A percentile compares a stretch with the other conserved stretches of the same genome.
Evolutionary conservation across 192 early-diverging fungal genomes (phyloP).

Genomic region (Diversispora epigaea): DNA sequence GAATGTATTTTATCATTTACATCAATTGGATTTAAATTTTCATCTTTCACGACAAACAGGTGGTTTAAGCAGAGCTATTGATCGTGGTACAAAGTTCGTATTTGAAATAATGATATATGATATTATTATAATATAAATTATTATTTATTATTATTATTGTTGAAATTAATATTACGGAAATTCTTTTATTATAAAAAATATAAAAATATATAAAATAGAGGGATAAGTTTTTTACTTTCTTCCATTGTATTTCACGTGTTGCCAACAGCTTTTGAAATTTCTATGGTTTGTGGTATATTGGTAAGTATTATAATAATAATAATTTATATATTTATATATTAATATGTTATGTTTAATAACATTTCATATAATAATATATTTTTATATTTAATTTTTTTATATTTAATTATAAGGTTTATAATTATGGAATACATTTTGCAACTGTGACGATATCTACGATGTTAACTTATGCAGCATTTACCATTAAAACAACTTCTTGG

Average conservation of each 20-base stretch:
- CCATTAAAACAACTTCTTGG: constrained; percentile 89
- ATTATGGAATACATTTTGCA: constrained; percentile 57
- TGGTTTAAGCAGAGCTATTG: constrained; percentile 93
- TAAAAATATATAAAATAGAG: constrained; percentile 47
- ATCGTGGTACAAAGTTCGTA: constrained; percentile 76
- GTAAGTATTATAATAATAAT: constrained; percentile 49
- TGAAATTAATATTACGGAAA: too few species aligned
- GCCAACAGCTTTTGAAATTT: constrained; percentile 93
- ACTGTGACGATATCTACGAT: constrained; percentile 65
- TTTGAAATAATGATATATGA: too few species aligned
- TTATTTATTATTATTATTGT: too few species aligned
- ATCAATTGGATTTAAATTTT: constrained; percentile 84
- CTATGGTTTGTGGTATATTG: constrained; percentile 92
- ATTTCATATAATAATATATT: too few species aligned
- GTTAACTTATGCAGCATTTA: constrained; percentile 80
- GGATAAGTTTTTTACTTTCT: constrained; percentile 95
- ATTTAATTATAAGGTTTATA: constrained; percentile 40
- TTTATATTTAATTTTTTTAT: constrained; percentile 1
- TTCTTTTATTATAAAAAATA: too few species aligned
- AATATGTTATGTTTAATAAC: too few species aligned
- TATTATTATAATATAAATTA: too few species aligned
- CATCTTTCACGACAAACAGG: constrained; percentile 95
- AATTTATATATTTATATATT: too few species aligned
- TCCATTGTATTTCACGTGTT: constrained; percentile 95
- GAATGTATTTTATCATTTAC: constrained; percentile 89